phyloP scores from a whole-genome alignment of 352 stramenopile genomes.

The Pythium rishiriense region DNA sequence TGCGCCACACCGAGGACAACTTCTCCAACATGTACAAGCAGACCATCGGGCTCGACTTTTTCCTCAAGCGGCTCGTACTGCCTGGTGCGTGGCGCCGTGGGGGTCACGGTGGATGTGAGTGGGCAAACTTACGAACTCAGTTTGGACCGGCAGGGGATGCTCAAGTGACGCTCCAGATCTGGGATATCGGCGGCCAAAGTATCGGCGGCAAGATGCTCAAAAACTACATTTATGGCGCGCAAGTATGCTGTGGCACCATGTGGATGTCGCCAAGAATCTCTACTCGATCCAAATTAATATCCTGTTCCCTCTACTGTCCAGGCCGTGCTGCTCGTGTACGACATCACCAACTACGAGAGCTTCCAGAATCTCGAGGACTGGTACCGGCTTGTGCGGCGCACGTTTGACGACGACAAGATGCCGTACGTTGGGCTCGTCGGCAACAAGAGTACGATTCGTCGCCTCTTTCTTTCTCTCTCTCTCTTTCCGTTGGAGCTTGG shows the following conservation, averaged over 20 bases:
- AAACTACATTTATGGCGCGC: slow-evolving; percentile 95
- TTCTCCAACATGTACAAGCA: slow-evolving; percentile 95
- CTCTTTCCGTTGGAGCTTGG: no score
- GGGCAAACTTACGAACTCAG: not conserved
- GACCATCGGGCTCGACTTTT: slow-evolving; percentile 95
- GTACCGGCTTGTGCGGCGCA: slow-evolving; percentile 89
- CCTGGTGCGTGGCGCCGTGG: slow-evolving; percentile 45
- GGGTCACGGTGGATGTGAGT: no score
- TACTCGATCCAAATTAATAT: not conserved
- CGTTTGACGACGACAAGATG: slow-evolving; percentile 84
- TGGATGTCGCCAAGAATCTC: no score
- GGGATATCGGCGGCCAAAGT: slow-evolving; percentile 87
- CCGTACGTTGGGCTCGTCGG: slow-evolving; percentile 90
- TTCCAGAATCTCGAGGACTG: slow-evolving; percentile 96
- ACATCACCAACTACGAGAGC: slow-evolving; percentile 96
- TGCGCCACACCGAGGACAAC: slow-evolving; percentile 89
- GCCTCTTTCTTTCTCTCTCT: not conserved
- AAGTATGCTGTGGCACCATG: slow-evolving; percentile 42
- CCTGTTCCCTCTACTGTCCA: slow-evolving; percentile 14
- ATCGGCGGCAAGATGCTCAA: slow-evolving; percentile 62
- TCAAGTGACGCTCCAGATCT: slow-evolving; percentile 92
- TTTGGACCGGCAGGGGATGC: slow-evolving; percentile 48
- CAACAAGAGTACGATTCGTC: slow-evolving; percentile 82
- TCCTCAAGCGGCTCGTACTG: slow-evolving; percentile 92
- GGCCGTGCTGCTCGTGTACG: slow-evolving; percentile 93